Base-by-base conservation (phyloP, 495 filamentous ascomycete species). In the Penicillium argentinense region DNA sequence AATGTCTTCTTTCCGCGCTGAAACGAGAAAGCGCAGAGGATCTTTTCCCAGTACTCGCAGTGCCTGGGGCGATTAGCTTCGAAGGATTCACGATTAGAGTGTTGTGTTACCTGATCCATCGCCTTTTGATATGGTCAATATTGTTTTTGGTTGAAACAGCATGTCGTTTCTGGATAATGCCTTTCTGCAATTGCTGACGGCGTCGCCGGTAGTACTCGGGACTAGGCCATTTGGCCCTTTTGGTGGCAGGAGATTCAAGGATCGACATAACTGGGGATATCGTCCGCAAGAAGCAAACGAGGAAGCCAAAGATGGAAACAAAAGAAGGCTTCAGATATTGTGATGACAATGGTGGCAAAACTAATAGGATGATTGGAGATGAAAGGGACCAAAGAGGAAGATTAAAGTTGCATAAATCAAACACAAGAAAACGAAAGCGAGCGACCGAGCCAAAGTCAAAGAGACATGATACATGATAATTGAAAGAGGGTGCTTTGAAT, bases 121-220 rank as follows among this genome's bases (percentile, higher is more conserved):
- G n/a, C n/a, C n/a, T n/a, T n/a, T n/a, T 52, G 12, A 50, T 46
- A 8, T 34, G 16, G 16, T 24, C 11, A 22, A 52, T 47, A 14
- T 52, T 52, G 11, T 52, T 46, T 24, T 47, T 52, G 7, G 43
- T 52, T 23, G 36, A 52, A 13, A 33, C 19, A 22, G 49, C 26
- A 52, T 52, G 24, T 32, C 37, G 28, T 26, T 22, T 47, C 18
- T 47, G 25, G 13, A 52, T 11, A 33, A 45, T 52, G 9, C 43
- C 42, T 41, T 52, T 39, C 42, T 52, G n/a, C 11, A 52, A 29
- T 47, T 47, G 30, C 22, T 41, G 18, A 26, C 43, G 49, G 19
- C 43, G 43, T 32, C 42, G 33, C 9, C 34, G 42, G 39, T 51
- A 51, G 39, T 52, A 45, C n/a, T 52, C 42, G 5, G 39, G 32